Percentiles rank a stretch among this genome's conserved stretches.
phyloP scores from a whole-genome alignment of 495 filamentous ascomycete species.

The Hypoxylon fragiforme region DNA sequence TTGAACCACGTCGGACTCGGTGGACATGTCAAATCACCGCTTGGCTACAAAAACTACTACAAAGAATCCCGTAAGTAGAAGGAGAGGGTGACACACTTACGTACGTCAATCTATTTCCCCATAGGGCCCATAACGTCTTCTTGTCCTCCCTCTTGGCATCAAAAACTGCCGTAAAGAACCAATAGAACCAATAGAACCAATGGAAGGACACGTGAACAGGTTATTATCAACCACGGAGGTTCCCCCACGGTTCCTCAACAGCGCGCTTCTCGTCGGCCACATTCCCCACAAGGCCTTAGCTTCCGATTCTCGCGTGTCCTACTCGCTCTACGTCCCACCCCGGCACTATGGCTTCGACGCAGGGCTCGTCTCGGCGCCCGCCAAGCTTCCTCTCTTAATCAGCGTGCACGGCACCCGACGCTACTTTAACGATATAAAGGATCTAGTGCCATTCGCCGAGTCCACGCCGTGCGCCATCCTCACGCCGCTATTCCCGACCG shows the following conservation, averaged over 20 bases:
- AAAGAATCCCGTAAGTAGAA: constrained; percentile 2
- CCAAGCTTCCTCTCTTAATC: constrained; percentile 33
- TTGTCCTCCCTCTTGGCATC: too few relatives aligned
- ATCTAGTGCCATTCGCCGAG: constrained; percentile 30
- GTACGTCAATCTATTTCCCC: constrained; percentile 22
- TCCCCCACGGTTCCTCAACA: constrained; percentile 24
- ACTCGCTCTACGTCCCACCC: constrained; percentile 31
- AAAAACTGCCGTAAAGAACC: too few relatives aligned
- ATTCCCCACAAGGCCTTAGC: constrained; percentile 25
- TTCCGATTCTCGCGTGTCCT: constrained; percentile 34
- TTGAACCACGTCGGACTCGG: constrained; percentile 3
- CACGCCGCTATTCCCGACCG: constrained; percentile 31
- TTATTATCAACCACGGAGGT: constrained; percentile 24
- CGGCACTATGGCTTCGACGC: constrained; percentile 19
- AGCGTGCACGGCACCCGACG: constrained; percentile 32
- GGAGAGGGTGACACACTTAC: constrained; percentile 7
- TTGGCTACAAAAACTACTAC: constrained; percentile 16
- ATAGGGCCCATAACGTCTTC: too few relatives aligned
- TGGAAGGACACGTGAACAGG: constrained; percentile 10
- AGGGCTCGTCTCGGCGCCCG: constrained; percentile 4
- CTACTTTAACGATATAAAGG: constrained; percentile 15
- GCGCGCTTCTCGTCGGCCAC: constrained; percentile 27
- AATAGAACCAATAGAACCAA: too few relatives aligned
- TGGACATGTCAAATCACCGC: constrained; percentile 15
- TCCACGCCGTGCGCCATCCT: constrained; percentile 27